Evolutionary conservation across 257 asterid species (phyloP).

Genomic region (Perilla frutescens): DNA sequence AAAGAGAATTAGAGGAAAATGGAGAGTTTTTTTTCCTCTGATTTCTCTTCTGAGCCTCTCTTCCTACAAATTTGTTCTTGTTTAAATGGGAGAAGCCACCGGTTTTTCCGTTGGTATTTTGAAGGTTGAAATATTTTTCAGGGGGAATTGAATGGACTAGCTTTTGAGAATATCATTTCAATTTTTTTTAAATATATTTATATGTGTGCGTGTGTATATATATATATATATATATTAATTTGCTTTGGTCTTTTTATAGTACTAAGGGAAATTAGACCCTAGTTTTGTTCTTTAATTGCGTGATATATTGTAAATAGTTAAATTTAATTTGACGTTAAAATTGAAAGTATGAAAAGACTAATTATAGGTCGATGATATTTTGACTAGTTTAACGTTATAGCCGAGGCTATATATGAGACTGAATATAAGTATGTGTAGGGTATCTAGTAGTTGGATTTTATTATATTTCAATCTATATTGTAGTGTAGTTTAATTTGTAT

Average conservation of each 20-base stretch:
- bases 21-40: slow-evolving; percentile 34
- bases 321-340: no score
- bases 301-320: no score
- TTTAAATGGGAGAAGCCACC: slow-evolving; percentile 36
- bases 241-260: no score
- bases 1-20: slow-evolving; percentile 42
- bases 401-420: no score
- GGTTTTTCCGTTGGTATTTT: slow-evolving; percentile 41
- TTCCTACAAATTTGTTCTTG: slow-evolving; percentile 22
- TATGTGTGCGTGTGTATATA: no score
- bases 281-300: neutral
- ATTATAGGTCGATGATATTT: no score
- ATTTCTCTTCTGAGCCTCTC: slow-evolving; percentile 33
- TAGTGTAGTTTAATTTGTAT: neutral
- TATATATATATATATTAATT: no score
- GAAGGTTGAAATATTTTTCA: slow-evolving; percentile 31
- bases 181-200: no score
- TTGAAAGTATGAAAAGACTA: no score
- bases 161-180: neutral
- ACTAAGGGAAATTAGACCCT: no score
- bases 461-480: neutral
- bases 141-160: slow-evolving; percentile 35
- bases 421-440: neutral
- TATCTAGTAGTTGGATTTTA: neutral
- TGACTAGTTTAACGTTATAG: no score